Conservation (phyloP, 108 stramenopile genomes). For the Phaeodactylum tricornutum region DNA sequence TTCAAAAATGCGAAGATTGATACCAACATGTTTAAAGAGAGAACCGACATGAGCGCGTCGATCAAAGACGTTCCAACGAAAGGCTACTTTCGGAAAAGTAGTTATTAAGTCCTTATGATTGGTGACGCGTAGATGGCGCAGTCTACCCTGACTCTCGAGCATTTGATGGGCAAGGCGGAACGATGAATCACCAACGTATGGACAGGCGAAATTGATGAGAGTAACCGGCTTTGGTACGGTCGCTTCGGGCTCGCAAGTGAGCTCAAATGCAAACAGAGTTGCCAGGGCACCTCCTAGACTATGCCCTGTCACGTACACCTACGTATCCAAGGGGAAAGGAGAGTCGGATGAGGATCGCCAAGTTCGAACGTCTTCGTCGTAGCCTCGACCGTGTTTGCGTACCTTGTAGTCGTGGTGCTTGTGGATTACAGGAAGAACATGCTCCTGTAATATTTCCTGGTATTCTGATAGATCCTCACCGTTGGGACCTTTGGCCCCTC, state of each 20-base stretch:
- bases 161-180: slow-evolving; percentile 34
- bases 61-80: no score
- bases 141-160: slow-evolving; percentile 33
- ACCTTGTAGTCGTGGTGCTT: not conserved
- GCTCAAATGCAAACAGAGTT: slow-evolving; percentile 48
- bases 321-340: not conserved
- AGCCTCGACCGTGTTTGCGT: not conserved
- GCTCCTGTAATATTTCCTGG: not conserved
- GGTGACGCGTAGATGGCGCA: slow-evolving; percentile 44
- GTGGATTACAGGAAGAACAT: not conserved
- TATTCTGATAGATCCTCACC: no score
- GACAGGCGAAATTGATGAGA: slow-evolving; percentile 45
- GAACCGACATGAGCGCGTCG: no score
- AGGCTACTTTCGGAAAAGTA: no score
- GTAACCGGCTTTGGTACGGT: slow-evolving; percentile 40
- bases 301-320: slow-evolving; percentile 61
- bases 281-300: slow-evolving; percentile 56
- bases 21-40: no score
- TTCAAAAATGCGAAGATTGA: no score
- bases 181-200: slow-evolving; percentile 33
- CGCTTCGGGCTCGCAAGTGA: no score
- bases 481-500: not conserved
- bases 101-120: slow-evolving; percentile 55
- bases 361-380: not conserved
- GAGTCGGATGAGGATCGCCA: not conserved